These are phyloP conservation scores for Pseudogymnoascus sp. DNA, from an alignment of 2,329 filamentous ascomycete genomes.

Conservation along the genomic window DNA sequence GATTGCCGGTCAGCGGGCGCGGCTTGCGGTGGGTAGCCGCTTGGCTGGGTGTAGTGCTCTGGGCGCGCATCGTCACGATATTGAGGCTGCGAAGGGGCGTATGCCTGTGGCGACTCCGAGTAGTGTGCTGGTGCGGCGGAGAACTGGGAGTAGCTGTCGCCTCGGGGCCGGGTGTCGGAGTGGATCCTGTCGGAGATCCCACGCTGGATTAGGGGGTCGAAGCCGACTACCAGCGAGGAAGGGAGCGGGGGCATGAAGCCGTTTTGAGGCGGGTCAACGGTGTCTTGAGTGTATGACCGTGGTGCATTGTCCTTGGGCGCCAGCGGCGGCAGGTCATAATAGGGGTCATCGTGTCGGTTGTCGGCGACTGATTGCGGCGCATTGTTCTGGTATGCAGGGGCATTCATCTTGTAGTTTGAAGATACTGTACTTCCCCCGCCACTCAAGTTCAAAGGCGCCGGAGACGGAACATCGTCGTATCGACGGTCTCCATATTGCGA, in stretches of 20 bases:
- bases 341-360: neutral
- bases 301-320: neutral
- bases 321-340: neutral
- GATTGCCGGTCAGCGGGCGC: no score
- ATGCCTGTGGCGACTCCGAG: neutral
- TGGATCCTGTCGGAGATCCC: conserved; percentile 53
- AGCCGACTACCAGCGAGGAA: conserved; percentile 51
- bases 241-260: conserved; percentile 44
- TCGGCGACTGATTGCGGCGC: neutral
- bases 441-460: conserved; percentile 25
- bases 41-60: neutral
- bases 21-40: neutral
- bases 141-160: conserved; percentile 36
- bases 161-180: conserved; percentile 39
- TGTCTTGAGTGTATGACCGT: conserved; percentile 15
- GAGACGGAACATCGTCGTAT: conserved; percentile 26
- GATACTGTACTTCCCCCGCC: neutral
- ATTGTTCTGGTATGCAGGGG: neutral
- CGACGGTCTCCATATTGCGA: conserved; percentile 19
- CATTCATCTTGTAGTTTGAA: neutral
- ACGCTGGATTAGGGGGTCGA: conserved; percentile 47
- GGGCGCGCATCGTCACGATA: neutral
- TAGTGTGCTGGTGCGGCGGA: neutral
- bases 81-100: neutral
- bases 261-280: conserved; percentile 13